phyloP scores from a whole-genome alignment of 208 protist genomes.

The Leishmania amazonensis region DNA sequence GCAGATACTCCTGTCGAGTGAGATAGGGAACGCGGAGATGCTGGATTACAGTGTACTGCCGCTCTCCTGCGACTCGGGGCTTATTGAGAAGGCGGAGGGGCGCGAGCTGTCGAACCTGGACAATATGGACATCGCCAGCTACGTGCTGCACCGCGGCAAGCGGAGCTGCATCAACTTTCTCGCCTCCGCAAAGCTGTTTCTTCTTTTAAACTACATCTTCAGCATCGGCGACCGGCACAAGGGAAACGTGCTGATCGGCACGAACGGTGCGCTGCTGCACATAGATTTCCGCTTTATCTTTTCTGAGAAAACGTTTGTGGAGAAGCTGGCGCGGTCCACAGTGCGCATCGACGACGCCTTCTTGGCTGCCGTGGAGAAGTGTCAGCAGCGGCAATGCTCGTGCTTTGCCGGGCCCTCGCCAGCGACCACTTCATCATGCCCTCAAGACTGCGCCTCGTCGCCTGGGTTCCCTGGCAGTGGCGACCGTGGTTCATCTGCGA shows the following conservation, averaged over 20 bases:
- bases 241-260: constrained; percentile 81
- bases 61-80: constrained; percentile 52
- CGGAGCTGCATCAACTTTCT: constrained; percentile 51
- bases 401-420: background rate
- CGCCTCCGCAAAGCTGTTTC: constrained; percentile 80
- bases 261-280: constrained; percentile 74
- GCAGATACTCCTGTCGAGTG: constrained; percentile 51
- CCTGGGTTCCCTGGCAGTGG: background rate
- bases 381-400: constrained; percentile 21
- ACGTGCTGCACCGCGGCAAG: constrained; percentile 27
- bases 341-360: constrained; percentile 59
- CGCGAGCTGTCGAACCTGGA: constrained; percentile 39
- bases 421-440: background rate
- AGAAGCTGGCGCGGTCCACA: constrained; percentile 43
- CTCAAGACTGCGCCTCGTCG: background rate
- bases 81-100: constrained; percentile 76
- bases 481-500: background rate
- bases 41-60: constrained; percentile 74
- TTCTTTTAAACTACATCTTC: constrained; percentile 87
- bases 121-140: constrained; percentile 39
- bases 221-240: constrained; percentile 83
- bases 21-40: constrained; percentile 51
- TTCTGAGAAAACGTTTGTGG: constrained; percentile 58
- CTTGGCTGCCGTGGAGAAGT: constrained; percentile 36
- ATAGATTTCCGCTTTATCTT: constrained; percentile 86